A percentile compares a stretch with the other conserved stretches of the same genome.
These are phyloP conservation scores for Pseudopyrenochaeta lycopersici DNA, from an alignment of 2,329 filamentous ascomycete species.

Conservation along the genomic window DNA sequence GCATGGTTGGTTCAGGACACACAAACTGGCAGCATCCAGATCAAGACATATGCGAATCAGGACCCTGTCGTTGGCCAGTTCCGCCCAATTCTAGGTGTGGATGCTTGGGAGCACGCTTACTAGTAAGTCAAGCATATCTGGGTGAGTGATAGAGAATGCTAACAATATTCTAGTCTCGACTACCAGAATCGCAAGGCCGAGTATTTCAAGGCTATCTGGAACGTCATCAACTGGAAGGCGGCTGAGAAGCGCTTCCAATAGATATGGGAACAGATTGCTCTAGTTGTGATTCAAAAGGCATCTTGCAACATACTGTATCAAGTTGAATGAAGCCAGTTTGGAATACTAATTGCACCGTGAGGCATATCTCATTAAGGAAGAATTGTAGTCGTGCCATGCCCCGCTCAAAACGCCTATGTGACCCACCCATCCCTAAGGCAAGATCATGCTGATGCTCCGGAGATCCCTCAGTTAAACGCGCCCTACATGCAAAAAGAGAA, in stretches of 20 bases:
- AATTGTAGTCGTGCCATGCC: too few relatives aligned
- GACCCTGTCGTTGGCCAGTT: conserved; percentile 87
- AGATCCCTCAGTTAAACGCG: conserved; percentile 3
- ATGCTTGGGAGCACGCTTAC: conserved; percentile 97
- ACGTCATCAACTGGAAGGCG: conserved; percentile 94
- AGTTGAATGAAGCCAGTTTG: too few relatives aligned
- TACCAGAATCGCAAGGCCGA: conserved; percentile 98
- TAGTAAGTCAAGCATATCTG: conserved; percentile 64
- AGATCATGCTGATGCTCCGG: not conserved
- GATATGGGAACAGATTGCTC: not conserved
- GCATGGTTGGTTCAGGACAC: conserved; percentile 70
- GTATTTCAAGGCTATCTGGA: conserved; percentile 94
- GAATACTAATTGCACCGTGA: too few relatives aligned
- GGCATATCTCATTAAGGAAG: too few relatives aligned
- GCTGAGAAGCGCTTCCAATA: conserved; percentile 77
- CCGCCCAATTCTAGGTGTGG: conserved; percentile 84
- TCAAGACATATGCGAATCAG: conserved; percentile 84
- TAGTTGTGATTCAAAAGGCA: too few relatives aligned
- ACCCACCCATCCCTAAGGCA: too few relatives aligned
- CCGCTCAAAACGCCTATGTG: too few relatives aligned
- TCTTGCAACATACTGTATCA: too few relatives aligned
- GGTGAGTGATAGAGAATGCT: not conserved
- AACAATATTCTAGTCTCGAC: conserved; percentile 67
- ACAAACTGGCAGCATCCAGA: conserved; percentile 66
- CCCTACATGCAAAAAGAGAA: conserved; percentile 13